These are phyloP conservation scores for Nakataea oryzae DNA, from an alignment of 2,329 filamentous ascomycete species.

Conservation along the genomic window DNA sequence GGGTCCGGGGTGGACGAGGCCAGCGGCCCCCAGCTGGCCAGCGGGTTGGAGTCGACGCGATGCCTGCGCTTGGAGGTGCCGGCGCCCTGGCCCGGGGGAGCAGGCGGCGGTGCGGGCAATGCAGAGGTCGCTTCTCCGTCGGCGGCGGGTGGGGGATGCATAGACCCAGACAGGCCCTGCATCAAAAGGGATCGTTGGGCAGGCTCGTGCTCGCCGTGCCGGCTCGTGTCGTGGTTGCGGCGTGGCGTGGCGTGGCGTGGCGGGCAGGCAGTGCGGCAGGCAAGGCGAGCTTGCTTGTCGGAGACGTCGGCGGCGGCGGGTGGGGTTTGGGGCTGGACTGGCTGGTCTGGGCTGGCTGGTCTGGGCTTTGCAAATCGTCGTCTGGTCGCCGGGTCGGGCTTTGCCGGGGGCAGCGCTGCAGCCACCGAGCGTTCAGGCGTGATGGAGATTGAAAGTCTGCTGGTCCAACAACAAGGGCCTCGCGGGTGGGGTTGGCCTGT, in stretches of 20 bases:
- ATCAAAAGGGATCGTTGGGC: background rate
- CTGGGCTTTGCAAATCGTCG: background rate
- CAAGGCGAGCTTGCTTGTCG: background rate
- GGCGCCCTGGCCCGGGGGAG: background rate
- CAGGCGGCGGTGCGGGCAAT: background rate
- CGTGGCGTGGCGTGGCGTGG: too few relatives aligned
- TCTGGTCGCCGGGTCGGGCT: too few relatives aligned
- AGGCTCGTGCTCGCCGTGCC: too few relatives aligned
- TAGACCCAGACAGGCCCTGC: background rate
- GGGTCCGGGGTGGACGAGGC: conserved; percentile 11
- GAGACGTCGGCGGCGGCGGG: conserved; percentile 5
- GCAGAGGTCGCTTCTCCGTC: background rate
- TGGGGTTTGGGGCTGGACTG: conserved; percentile 15
- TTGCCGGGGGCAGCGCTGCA: background rate
- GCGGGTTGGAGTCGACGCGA: conserved; percentile 17
- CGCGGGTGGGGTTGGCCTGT: background rate
- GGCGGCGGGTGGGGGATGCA: conserved; percentile 5
- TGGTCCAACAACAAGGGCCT: background rate
- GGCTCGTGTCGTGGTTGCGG: too few relatives aligned
- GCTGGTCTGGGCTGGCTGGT: background rate
- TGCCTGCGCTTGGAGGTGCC: conserved; percentile 11
- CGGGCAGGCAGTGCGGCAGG: too few relatives aligned
- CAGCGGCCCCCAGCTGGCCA: conserved; percentile 5
- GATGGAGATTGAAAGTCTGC: background rate
- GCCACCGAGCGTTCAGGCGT: background rate